Conservation (phyloP, 805 yeast species). For the Saccharomycopsis capsularis region DNA sequence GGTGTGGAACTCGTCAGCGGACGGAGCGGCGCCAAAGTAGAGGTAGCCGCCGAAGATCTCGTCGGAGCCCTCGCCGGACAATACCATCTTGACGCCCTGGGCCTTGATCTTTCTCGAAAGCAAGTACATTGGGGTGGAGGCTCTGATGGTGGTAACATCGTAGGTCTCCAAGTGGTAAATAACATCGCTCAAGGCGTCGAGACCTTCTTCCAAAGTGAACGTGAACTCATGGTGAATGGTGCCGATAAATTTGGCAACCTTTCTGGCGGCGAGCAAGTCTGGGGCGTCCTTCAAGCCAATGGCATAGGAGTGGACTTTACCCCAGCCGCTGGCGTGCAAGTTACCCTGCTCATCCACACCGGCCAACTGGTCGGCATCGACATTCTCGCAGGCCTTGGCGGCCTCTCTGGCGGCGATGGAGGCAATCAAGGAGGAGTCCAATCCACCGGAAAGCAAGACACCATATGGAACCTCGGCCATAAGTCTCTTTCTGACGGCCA, state of each 20-base stretch:
- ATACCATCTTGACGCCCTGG: conserved; percentile 98
- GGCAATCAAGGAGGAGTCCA: conserved; percentile 94
- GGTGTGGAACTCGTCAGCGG: conserved; percentile 85
- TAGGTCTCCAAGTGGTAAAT: conserved; percentile 94
- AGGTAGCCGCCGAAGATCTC: conserved; percentile 98
- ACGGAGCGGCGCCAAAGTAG: conserved; percentile 95
- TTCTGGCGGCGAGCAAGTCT: conserved; percentile 91
- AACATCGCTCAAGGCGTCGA: conserved; percentile 91
- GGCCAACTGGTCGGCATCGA: conserved; percentile 46
- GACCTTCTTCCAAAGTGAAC: conserved; percentile 93
- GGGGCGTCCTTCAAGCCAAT: conserved; percentile 98
- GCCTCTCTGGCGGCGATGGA: conserved; percentile 97
- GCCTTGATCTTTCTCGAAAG: conserved; percentile 96
- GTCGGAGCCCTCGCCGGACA: conserved; percentile 98
- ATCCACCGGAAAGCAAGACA: conserved; percentile 93
- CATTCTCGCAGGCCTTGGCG: conserved; percentile 57
- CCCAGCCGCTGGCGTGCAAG: conserved; percentile 60
- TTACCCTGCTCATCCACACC: conserved; percentile 91
- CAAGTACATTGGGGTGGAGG: conserved; percentile 98
- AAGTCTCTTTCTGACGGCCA: conserved; percentile 96
- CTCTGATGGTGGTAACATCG: conserved; percentile 98
- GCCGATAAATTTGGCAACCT: conserved; percentile 94
- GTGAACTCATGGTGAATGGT: conserved; percentile 97
- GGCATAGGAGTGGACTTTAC: conserved; percentile 90
- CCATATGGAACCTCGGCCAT: conserved; percentile 99